Conservation (phyloP, 2,329 filamentous ascomycete species). For the Alternaria sp. region DNA sequence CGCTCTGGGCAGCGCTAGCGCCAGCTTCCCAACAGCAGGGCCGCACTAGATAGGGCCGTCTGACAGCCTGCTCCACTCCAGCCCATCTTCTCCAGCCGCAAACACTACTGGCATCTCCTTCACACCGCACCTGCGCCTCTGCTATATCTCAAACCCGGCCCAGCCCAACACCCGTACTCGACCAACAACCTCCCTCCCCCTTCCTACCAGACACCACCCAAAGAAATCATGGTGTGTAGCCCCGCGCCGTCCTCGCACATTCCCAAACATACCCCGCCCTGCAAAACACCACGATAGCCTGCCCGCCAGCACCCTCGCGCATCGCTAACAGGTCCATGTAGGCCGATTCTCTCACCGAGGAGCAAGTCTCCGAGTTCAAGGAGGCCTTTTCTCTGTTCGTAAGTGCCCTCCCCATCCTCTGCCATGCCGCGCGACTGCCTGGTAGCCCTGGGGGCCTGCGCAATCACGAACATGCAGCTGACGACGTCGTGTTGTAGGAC, state of each 20-base stretch:
- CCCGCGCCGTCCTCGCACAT: conserved; percentile 32
- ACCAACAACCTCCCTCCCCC: not conserved
- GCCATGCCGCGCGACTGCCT: conserved; percentile 35
- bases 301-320: conserved; percentile 13
- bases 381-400: conserved; percentile 99
- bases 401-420: conserved; percentile 60
- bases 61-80: conserved; percentile 36
- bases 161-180: not conserved
- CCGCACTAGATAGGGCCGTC: conserved; percentile 14
- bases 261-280: conserved; percentile 49
- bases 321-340: conserved; percentile 55
- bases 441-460: conserved; percentile 15
- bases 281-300: conserved; percentile 40
- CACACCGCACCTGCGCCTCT: conserved; percentile 26
- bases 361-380: conserved; percentile 99
- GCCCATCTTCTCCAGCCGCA: conserved; percentile 40
- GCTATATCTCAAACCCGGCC: conserved; percentile 20
- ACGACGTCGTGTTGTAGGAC: conserved; percentile 56
- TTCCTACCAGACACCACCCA: conserved; percentile 11
- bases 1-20: conserved; percentile 10
- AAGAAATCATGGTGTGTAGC: conserved; percentile 51
- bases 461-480: conserved; percentile 29
- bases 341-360: conserved; percentile 98
- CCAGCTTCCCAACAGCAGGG: too few relatives aligned
- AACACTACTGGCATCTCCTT: conserved; percentile 32